Evolutionary conservation across 139 green algal genomes (phyloP).

Genomic region (Bryopsis sp.): DNA sequence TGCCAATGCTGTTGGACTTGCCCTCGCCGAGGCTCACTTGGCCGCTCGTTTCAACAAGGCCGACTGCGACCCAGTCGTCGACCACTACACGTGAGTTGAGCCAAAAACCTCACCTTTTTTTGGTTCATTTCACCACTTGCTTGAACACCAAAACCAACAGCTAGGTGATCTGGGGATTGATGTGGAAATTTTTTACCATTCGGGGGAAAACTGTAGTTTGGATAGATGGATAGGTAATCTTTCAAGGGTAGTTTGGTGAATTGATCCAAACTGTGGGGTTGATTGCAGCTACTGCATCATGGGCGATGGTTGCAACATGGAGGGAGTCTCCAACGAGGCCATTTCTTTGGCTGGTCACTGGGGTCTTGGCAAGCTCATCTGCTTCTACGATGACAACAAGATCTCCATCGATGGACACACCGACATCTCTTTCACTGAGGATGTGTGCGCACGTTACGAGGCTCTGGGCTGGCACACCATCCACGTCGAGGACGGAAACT

Average conservation of each 20-base stretch:
- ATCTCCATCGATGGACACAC: constrained; percentile 99
- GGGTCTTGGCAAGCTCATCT: constrained; percentile 98
- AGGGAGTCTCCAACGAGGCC: constrained; percentile 96
- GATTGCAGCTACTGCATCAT: constrained; percentile 96
- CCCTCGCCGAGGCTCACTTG: constrained; percentile 87
- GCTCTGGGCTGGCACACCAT: constrained; percentile 83
- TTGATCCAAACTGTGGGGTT: too few species aligned
- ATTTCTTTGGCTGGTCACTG: constrained; percentile 94
- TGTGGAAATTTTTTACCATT: too few species aligned
- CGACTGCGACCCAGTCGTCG: constrained; percentile 68
- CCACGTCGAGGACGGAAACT: constrained; percentile 85
- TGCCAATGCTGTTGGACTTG: constrained; percentile 91
- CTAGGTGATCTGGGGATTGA: background rate
- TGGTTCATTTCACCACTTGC: too few species aligned
- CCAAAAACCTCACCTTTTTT: background rate
- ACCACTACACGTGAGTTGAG: constrained; percentile 92
- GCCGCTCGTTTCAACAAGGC: constrained; percentile 98
- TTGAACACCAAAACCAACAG: too few species aligned
- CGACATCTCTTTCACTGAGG: constrained; percentile 99
- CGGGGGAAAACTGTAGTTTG: too few species aligned
- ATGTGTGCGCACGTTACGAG: constrained; percentile 87
- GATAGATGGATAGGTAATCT: too few species aligned
- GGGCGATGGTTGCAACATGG: constrained; percentile 98
- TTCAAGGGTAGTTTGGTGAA: too few species aligned
- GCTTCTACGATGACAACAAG: constrained; percentile 98